These are phyloP conservation scores for Raphidocelis subcapitata DNA, from an alignment of 139 green algal genomes.

Conservation along the genomic window DNA sequence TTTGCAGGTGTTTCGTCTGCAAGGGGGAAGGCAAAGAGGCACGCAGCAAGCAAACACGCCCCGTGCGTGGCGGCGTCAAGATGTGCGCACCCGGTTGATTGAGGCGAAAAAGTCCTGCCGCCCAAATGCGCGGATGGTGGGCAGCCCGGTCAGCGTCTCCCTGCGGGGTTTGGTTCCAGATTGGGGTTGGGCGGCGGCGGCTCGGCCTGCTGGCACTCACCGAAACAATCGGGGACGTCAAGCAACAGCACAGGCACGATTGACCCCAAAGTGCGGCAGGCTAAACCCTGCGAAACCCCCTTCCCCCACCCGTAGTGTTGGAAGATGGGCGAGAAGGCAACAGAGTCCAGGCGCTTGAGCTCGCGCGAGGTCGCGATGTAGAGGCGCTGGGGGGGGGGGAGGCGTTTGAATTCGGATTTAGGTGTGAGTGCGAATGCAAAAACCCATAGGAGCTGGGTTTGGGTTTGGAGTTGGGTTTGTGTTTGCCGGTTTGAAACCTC, in stretches of 20 bases:
- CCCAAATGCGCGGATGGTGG: conserved; percentile 83
- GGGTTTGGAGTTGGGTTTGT: too few species aligned
- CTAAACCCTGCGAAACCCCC: background rate
- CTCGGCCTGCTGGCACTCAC: background rate
- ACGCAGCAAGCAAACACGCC: background rate
- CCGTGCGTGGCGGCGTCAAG: too few species aligned
- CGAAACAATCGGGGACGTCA: too few species aligned
- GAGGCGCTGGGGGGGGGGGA: conserved; percentile 40
- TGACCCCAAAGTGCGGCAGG: background rate
- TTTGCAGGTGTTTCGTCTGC: too few species aligned
- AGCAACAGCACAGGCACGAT: background rate
- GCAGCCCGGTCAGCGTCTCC: conserved; percentile 69
- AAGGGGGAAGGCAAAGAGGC: background rate
- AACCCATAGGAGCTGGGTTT: background rate
- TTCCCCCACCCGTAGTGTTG: conserved; percentile 27
- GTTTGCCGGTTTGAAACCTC: too few species aligned
- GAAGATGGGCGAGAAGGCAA: conserved; percentile 87
- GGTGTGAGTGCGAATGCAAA: background rate
- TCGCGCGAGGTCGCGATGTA: conserved; percentile 79
- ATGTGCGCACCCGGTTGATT: conserved; percentile 13
- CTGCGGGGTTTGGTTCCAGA: too few species aligned
- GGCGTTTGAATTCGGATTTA: background rate
- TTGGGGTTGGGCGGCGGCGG: conserved; percentile 17
- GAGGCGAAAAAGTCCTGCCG: conserved; percentile 9
- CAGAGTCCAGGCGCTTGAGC: conserved; percentile 84